These are phyloP conservation scores for Phytopythium delawarense DNA, from an alignment of 352 stramenopile species.

Conservation along the genomic window DNA sequence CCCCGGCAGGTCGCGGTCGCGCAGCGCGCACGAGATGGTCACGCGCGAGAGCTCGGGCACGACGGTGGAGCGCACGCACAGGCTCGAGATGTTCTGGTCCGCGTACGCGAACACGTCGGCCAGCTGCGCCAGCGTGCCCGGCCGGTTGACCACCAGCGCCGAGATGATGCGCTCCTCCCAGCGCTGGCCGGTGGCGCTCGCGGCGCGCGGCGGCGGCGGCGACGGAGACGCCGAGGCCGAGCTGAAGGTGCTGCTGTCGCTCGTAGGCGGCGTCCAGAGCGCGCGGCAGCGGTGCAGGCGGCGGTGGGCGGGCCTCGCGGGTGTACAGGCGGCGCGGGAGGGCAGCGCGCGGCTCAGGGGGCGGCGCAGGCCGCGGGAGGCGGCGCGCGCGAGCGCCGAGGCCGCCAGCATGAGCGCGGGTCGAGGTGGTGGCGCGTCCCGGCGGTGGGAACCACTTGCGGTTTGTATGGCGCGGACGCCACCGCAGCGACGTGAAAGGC, in stretches of 20 bases:
- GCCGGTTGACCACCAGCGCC: slow-evolving; percentile 65
- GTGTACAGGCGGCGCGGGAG: neutral
- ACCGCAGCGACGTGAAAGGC: no score
- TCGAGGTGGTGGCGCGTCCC: neutral
- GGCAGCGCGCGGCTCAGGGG: neutral
- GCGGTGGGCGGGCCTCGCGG: neutral
- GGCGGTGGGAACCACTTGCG: neutral
- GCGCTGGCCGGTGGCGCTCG: neutral
- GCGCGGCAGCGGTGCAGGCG: neutral
- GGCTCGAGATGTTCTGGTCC: slow-evolving; percentile 72
- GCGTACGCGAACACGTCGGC: slow-evolving; percentile 63
- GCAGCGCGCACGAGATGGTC: slow-evolving; percentile 64
- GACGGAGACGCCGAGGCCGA: neutral
- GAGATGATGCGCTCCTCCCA: slow-evolving; percentile 71
- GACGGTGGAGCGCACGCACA: slow-evolving; percentile 64
- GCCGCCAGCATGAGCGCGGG: neutral
- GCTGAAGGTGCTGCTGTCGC: slow-evolving; percentile 5
- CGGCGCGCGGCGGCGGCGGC: neutral
- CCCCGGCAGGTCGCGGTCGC: slow-evolving; percentile 38
- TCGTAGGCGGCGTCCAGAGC: neutral
- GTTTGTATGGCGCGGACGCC: neutral
- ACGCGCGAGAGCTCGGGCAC: slow-evolving; percentile 75
- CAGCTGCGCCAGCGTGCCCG: slow-evolving; percentile 59
- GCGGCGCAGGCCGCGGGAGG: neutral
- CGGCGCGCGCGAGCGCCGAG: neutral